Evolutionary conservation across 1,284 basidiomycete genomes (phyloP).

Genomic region (Entoloma clypeatum): DNA sequence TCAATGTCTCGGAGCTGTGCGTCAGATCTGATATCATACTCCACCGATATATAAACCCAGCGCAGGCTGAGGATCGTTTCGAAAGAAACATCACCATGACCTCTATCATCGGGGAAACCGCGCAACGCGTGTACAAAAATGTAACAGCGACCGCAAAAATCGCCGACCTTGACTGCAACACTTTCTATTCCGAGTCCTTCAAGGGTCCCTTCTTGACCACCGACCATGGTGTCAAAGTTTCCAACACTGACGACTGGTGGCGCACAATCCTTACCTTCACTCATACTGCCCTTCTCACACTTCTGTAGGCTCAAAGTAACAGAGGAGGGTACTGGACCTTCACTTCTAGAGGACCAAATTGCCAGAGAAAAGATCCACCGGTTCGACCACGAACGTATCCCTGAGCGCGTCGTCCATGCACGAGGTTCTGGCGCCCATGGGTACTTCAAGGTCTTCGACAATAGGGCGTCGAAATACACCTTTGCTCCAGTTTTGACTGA

Average conservation of each 20-base stretch:
- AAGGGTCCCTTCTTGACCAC: conserved; percentile 46
- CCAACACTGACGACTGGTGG: conserved; percentile 65
- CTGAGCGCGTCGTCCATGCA: conserved; percentile 75
- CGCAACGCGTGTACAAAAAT: conserved; percentile 24
- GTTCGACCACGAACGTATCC: conserved; percentile 84
- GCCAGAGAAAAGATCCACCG: conserved; percentile 69
- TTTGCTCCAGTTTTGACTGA: conserved; percentile 70
- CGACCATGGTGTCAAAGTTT: conserved; percentile 56
- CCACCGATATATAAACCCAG: too few species aligned
- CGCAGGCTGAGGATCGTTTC: too few species aligned
- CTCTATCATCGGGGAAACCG: conserved; percentile 20
- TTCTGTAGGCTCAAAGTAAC: conserved; percentile 49
- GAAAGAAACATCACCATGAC: conserved; percentile 23
- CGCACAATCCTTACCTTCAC: conserved; percentile 19
- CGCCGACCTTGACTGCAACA: conserved; percentile 44
- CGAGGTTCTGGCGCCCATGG: conserved; percentile 81
- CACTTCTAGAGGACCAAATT: conserved; percentile 64
- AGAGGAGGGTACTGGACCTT: conserved; percentile 46
- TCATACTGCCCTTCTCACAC: background rate
- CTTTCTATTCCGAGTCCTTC: conserved; percentile 30
- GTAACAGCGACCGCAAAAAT: conserved; percentile 37
- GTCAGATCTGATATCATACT: too few species aligned
- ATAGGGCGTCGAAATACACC: conserved; percentile 61
- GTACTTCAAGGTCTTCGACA: conserved; percentile 70
- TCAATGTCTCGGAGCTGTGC: too few species aligned